Conservation (phyloP, 345 rosid genomes). For the Combretum micranthum region DNA sequence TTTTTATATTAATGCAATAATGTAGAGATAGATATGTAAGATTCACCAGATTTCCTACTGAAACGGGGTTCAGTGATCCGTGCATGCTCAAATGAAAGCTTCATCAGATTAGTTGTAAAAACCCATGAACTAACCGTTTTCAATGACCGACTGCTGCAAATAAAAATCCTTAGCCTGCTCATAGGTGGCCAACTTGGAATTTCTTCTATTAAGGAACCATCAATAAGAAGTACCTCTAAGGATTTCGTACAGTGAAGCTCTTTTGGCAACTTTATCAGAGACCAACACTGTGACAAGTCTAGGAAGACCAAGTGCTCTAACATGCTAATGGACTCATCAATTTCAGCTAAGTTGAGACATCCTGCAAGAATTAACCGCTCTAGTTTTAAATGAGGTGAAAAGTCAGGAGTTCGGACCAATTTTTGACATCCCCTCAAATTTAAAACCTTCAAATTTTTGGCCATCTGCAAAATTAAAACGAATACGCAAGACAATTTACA, state of each 20-base stretch:
- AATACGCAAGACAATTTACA: background rate
- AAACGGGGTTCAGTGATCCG: background rate
- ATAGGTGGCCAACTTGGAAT: background rate
- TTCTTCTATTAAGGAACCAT: background rate
- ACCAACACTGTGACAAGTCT: background rate
- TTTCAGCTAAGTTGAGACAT: background rate
- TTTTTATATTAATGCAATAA: too few relatives aligned
- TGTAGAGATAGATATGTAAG: background rate
- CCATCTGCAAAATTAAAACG: background rate
- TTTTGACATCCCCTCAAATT: background rate
- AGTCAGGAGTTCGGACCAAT: background rate
- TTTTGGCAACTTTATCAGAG: background rate
- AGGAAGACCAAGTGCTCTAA: background rate
- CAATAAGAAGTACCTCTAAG: background rate
- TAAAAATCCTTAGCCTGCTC: background rate
- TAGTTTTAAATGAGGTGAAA: background rate
- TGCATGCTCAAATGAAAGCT: background rate
- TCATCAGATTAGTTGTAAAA: background rate
- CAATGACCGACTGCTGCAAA: background rate
- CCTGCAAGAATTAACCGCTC: conserved; percentile 1
- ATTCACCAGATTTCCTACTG: background rate
- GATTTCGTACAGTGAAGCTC: background rate
- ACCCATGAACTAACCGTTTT: background rate
- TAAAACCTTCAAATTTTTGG: conserved; percentile 1
- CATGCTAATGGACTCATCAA: background rate